Evolutionary conservation across 139 green algal genomes (phyloP), one percentile per base, ranked within the genome.

Genomic region (Dunaliella primolecta): DNA sequence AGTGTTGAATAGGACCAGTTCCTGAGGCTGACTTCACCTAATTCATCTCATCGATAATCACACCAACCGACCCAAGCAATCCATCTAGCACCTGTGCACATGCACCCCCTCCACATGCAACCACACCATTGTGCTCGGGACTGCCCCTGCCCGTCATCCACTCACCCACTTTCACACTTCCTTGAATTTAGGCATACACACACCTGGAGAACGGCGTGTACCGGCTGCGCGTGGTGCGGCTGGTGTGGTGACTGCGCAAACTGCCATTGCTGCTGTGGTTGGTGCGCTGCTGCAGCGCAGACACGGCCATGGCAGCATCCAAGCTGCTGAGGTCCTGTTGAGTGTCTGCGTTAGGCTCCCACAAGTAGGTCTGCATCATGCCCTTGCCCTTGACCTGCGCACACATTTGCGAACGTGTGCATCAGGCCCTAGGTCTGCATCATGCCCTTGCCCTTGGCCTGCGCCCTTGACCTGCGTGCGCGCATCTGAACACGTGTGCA

Each of bases 371-470:
- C 79, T 87, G 87, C 87, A 90, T 90, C n/a, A 85, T 80, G 30
- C 87, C 87, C 84, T 90, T 90, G 82, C 87, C 87, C 84, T 90
- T 89, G n/a, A 84, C 80, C 36, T 64, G 46, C 15, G n/a, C n/a
- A n/a, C n/a, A n/a, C n/a, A n/a, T n/a, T n/a, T n/a, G n/a, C n/a
- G 72, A 7, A 20, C 21, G 72, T 11, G 3, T 11, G 72, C 11
- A 15, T 64, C 46, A 7, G 46, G 46, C 46, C 15, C 46, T 84
- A 87, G 1, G 84, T 87, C 79, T 87, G 87, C 87, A 90, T 90
- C n/a, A 85, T 80, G 30, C 87, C 87, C 84, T 90, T 90, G 82
- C 87, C 87, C 84, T 90, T 89, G n/a, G 77, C 80, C 36, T 64
- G 46, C 15, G n/a, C n/a, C n/a, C n/a, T n/a, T n/a, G n/a, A n/a